A percentile compares a stretch with the other conserved stretches of the same genome.
Evolutionary conservation across 2,329 filamentous ascomycete species (phyloP).

Genomic region (Paraphaeosphaeria minitans): DNA sequence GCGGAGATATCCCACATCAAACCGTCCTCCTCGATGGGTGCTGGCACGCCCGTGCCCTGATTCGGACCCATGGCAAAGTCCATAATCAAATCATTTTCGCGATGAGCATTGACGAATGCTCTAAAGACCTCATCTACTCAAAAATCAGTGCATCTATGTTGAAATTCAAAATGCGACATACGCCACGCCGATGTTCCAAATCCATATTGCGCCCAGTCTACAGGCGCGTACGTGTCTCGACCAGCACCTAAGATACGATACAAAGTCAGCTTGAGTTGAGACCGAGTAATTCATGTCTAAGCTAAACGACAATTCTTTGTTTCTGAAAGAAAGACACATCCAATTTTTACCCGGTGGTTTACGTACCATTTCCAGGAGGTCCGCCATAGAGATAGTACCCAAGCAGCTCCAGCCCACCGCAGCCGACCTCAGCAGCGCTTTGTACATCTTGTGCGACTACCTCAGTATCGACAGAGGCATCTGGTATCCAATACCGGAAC

Average conservation of each 20-base stretch:
- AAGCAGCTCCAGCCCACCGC: slow-evolving; percentile 27
- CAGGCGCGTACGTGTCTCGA: neutral
- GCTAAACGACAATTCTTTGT: no score
- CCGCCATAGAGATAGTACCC: slow-evolving; percentile 29
- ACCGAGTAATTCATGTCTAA: no score
- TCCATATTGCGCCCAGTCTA: slow-evolving; percentile 48
- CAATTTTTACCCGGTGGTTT: no score
- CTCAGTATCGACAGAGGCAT: slow-evolving; percentile 20
- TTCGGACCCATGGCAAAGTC: slow-evolving; percentile 56
- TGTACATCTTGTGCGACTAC: slow-evolving; percentile 18
- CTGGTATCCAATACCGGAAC: slow-evolving; percentile 31
- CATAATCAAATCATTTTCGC: slow-evolving; percentile 48
- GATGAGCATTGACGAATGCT: slow-evolving; percentile 32
- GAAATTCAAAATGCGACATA: slow-evolving; percentile 28
- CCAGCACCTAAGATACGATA: no score
- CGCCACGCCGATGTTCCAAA: slow-evolving; percentile 47
- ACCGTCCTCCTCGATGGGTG: slow-evolving; percentile 20
- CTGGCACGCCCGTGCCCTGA: slow-evolving; percentile 55
- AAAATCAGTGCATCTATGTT: slow-evolving; percentile 26
- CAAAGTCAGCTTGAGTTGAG: no score
- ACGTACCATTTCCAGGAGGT: neutral
- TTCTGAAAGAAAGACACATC: no score
- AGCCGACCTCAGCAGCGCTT: slow-evolving; percentile 14
- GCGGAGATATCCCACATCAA: slow-evolving; percentile 20
- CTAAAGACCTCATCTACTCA: slow-evolving; percentile 18